Evolutionary conservation across 208 protist species (phyloP).

Genomic region (Endotrypanum monterogeii): DNA sequence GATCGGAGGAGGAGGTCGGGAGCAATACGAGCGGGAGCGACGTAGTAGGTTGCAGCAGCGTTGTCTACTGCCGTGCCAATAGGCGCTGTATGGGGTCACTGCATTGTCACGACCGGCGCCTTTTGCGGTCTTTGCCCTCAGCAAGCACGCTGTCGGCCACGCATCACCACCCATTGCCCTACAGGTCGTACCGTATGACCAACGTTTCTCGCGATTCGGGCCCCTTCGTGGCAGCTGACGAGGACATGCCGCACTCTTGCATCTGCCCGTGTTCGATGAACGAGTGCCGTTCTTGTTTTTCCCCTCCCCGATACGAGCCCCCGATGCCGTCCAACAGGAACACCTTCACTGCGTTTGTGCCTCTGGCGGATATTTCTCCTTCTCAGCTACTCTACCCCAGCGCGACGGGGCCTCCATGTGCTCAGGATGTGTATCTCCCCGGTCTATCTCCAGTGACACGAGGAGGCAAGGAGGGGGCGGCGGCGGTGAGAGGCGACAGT

Average conservation of each 20-base stretch:
- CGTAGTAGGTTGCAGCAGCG: background rate
- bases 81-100: background rate
- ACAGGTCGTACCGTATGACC: background rate
- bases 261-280: background rate
- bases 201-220: background rate
- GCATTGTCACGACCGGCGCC: background rate
- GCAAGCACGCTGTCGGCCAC: background rate
- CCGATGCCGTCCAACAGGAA: constrained; percentile 31
- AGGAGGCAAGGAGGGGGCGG: background rate
- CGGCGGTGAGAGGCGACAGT: background rate
- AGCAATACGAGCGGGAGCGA: background rate
- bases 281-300: background rate
- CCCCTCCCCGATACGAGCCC: constrained; percentile 22
- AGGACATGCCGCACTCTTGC: constrained; percentile 3
- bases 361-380: constrained; percentile 18
- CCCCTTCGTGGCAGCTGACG: constrained; percentile 1
- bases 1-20: constrained; percentile 14
- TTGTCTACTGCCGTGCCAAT: background rate
- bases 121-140: background rate
- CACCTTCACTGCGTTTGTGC: constrained; percentile 27
- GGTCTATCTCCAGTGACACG: background rate
- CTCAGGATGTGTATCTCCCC: background rate
- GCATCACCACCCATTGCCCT: background rate
- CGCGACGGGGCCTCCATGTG: constrained; percentile 3
- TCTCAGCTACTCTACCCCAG: constrained; percentile 18